These are phyloP conservation scores for Priceomyces fermenticarens DNA, from an alignment of 805 yeast species.

Conservation along the genomic window DNA sequence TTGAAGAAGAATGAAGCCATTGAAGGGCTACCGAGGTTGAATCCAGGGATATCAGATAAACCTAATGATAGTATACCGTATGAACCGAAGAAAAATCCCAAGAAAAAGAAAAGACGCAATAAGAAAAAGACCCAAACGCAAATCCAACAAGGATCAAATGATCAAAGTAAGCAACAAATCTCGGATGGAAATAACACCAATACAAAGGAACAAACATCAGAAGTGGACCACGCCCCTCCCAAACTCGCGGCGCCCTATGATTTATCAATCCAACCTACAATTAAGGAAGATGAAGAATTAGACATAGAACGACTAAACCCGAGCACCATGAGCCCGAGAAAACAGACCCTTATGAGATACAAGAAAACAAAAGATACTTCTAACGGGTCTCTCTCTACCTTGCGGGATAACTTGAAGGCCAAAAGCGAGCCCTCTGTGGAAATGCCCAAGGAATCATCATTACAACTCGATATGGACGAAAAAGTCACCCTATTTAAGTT, in stretches of 20 bases:
- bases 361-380: constrained; percentile 22
- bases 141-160: neutral
- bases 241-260: too few relatives aligned
- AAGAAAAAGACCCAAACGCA: constrained; percentile 2
- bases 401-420: constrained; percentile 24
- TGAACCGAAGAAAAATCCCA: neutral
- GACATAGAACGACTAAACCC: neutral
- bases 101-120: constrained; percentile 5
- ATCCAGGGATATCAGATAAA: too few relatives aligned
- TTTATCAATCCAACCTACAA: too few relatives aligned
- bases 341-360: constrained; percentile 37
- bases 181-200: neutral
- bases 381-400: constrained; percentile 20
- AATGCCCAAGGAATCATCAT: neutral
- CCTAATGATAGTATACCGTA: too few relatives aligned
- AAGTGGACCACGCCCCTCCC: too few relatives aligned
- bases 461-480: constrained; percentile 26
- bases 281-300: neutral
- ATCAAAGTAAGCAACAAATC: neutral
- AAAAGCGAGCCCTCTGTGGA: neutral
- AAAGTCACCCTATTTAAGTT: constrained; percentile 34
- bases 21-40: neutral
- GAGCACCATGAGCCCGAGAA: constrained; percentile 32
- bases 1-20: too few relatives aligned
- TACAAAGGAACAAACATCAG: neutral